These are phyloP conservation scores for Chrysoporthe cubensis DNA, from an alignment of 2,329 filamentous ascomycete genomes.

Conservation along the genomic window DNA sequence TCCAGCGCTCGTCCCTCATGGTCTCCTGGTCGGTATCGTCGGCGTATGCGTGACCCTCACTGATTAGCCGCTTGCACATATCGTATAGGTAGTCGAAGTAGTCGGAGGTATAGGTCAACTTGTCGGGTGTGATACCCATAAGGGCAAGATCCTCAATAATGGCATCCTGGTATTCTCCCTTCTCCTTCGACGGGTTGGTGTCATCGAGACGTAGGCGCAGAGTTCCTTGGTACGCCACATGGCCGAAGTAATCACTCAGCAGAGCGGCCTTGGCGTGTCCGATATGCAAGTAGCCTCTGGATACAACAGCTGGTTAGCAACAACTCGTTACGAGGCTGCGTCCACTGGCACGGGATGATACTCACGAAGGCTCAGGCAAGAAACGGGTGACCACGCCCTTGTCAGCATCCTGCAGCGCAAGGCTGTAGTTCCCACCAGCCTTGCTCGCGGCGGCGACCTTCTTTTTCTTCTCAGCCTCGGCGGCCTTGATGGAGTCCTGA, in stretches of 20 bases:
- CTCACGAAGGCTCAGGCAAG: slow-evolving; percentile 87
- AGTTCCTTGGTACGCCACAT: slow-evolving; percentile 89
- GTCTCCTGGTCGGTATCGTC: slow-evolving; percentile 91
- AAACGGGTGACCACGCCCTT: slow-evolving; percentile 92
- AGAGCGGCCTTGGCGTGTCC: slow-evolving; percentile 93
- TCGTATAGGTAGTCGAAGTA: slow-evolving; percentile 94
- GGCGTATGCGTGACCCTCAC: slow-evolving; percentile 85
- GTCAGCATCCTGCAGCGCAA: slow-evolving; percentile 81
- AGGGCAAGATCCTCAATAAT: slow-evolving; percentile 90
- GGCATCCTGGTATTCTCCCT: slow-evolving; percentile 91
- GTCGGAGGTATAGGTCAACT: slow-evolving; percentile 87
- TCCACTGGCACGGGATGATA: slow-evolving; percentile 29
- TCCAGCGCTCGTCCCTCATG: slow-evolving; percentile 83
- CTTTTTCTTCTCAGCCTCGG: slow-evolving; percentile 69
- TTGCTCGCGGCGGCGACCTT: slow-evolving; percentile 73
- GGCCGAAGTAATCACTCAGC: slow-evolving; percentile 95
- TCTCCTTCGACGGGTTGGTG: slow-evolving; percentile 97
- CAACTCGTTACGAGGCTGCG: not conserved
- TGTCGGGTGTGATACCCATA: slow-evolving; percentile 89
- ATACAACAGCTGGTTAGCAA: slow-evolving; percentile 6
- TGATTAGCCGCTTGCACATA: slow-evolving; percentile 81
- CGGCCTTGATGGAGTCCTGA: slow-evolving; percentile 68
- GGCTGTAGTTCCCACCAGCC: slow-evolving; percentile 85
- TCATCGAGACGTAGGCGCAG: slow-evolving; percentile 94
- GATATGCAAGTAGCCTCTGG: slow-evolving; percentile 84